Conservation (phyloP, 805 yeast genomes). For the Nakazawaea wickerhamii region DNA sequence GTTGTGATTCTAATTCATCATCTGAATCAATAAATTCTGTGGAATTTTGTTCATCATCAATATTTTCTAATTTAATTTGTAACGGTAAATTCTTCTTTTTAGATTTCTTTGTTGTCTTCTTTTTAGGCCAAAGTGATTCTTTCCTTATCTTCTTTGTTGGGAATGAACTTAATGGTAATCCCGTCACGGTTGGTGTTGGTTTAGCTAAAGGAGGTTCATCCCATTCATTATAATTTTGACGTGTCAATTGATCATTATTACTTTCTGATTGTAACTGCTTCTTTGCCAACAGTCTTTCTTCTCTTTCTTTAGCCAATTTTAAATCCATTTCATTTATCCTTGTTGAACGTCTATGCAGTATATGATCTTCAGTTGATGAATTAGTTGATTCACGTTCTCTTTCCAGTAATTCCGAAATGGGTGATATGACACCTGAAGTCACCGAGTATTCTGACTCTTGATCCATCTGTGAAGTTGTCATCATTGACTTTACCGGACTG, state of each 20-base stretch:
- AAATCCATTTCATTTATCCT: conserved; percentile 10
- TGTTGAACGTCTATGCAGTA: conserved; percentile 11
- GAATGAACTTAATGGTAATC: conserved; percentile 63
- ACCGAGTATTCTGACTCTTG: too few relatives aligned
- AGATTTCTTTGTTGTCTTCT: conserved; percentile 16
- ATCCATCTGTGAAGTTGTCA: too few relatives aligned
- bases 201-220: conserved; percentile 55
- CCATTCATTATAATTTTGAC: conserved; percentile 22
- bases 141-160: conserved; percentile 58
- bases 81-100: background rate
- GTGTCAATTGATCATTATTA: background rate
- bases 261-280: conserved; percentile 2
- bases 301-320: background rate
- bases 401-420: too few relatives aligned
- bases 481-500: too few relatives aligned
- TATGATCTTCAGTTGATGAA: background rate
- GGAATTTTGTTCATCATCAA: background rate
- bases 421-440: too few relatives aligned
- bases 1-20: conserved; percentile 14
- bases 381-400: background rate
- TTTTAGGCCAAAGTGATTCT: conserved; percentile 48
- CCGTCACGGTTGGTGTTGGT: conserved; percentile 59
- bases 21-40: conserved; percentile 12
- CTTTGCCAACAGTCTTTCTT: background rate
- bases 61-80: background rate